Base-by-base conservation (phyloP, 2,329 filamentous ascomycete species). In the Neurospora crassa region DNA sequence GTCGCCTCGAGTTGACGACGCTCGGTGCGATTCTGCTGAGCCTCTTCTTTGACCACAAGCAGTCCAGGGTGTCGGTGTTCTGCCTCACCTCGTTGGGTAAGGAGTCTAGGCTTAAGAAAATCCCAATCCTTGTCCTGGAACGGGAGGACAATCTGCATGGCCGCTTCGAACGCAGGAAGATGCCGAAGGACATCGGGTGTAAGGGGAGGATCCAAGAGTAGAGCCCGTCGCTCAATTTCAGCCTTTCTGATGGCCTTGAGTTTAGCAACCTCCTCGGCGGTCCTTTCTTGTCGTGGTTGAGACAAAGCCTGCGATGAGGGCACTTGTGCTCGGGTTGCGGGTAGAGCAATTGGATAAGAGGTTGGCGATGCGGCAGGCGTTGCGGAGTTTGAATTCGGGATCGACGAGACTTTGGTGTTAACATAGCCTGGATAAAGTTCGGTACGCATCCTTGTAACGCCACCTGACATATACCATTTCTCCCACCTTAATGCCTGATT, bases 91-190 rank as follows among this genome's bases (percentile, higher is more conserved):
- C 89, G 84, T 79, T 94, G 91, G 29, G 86, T 85, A 42, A 92
- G 80, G 16, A 95, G 82, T 72, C 89, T 88, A 68, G 89, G 88
- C 75, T 89, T 88, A 43, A 94, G 83, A 69, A 90, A 81, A 69
- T 88, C 86, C 92, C 92, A 95, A 3, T 89, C 88, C 70, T 84
- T 82, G 72, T 93, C 90, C 74, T 88, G 89, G 75, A 95, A 82
- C 24, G 90, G 89, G 34, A 87, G 85, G 11, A 87, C 87, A 45
- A 93, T 91, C 74, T 92, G 88, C 67, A 92, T 86, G 40, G 92
- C 90, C 45, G 90, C 91, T 77, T 91, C 88, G 79, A 93, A 95
- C 1, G 91, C 89, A 67, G 91, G 86, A 80, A 93, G 92, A 76
- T 91, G 89, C 70, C 86, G 85, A 71, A 94, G 83, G 59, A 92